Evolutionary conservation across 805 yeast species (phyloP), one percentile per base, ranked within the genome.

Genomic region (Jamesozyma gamospora): DNA sequence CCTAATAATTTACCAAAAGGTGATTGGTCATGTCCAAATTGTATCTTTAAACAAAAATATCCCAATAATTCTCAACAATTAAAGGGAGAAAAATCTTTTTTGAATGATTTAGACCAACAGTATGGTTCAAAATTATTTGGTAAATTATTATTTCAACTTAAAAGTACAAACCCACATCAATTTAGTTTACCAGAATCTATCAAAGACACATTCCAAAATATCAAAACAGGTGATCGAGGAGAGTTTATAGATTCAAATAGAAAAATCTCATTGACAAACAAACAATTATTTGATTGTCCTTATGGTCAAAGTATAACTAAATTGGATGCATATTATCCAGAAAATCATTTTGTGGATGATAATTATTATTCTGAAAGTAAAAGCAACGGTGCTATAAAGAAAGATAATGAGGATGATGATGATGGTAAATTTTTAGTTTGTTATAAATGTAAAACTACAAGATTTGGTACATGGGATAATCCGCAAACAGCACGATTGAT

Each of bases 11-110:
- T 85, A 7, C 97, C 97, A 0, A 94, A 81, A 35, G 95, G 82
- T 28, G 81, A 77, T 45, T 90, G 98, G 98, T 77, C 71, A 48
- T 90, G 98, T 63, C 71, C 72, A 13, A 85, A 82, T 51, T 90
- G 98, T 60, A 49, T 55, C 12, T 69, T 73, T 15, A 70, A 70
- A 42, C 37, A 46, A 18, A 56, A 60, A 32, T 53, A 58, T 36
- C 64, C 65, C 30, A 55, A 38, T 15, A 47, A 42, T 26, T 36
- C 51, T 3, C 44, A 50, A 25, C 48, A 43, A 13, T 45, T 44
- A 28, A 52, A 51, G 41, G 47, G 45, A 19, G 55, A 52, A 39
- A 48, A 48, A 36, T 47, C 46, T 11, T 50, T 41, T 36, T 27
- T 52, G n/a, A 40, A 41, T 13, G 39, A 33, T 4, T 27, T 32